phyloP scores from a whole-genome alignment of 495 filamentous ascomycete species.

The Penicillium simplicissimum region DNA sequence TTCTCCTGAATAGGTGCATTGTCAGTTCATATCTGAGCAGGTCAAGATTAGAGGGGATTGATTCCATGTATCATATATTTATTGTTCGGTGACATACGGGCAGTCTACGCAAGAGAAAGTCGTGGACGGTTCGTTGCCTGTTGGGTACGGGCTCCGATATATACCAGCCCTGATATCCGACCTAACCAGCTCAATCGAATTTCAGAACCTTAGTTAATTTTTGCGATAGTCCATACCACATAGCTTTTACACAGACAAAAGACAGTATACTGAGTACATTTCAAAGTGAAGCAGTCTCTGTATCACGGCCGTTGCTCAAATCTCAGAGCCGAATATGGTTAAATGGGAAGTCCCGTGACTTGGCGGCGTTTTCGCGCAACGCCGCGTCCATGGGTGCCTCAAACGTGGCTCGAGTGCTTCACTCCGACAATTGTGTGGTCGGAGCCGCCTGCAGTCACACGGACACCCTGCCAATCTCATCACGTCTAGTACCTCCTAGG shows the following conservation, averaged over 20 bases:
- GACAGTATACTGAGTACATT: background rate
- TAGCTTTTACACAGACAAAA: background rate
- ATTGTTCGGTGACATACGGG: too few species aligned
- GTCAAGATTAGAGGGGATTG: too few species aligned
- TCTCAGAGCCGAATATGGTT: conserved; percentile 1
- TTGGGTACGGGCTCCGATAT: too few species aligned
- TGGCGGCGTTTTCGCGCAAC: conserved; percentile 39
- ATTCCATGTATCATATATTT: too few species aligned
- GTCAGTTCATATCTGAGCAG: too few species aligned
- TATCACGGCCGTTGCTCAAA: background rate
- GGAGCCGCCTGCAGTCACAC: conserved; percentile 5
- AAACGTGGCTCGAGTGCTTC: conserved; percentile 9
- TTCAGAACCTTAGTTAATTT: too few species aligned
- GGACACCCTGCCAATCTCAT: background rate
- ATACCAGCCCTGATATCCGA: too few species aligned
- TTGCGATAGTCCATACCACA: too few species aligned
- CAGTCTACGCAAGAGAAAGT: too few species aligned
- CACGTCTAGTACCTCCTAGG: background rate
- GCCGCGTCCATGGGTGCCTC: conserved; percentile 26
- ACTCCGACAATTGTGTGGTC: conserved; percentile 2
- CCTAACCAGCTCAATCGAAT: too few species aligned
- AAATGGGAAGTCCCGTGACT: conserved; percentile 35
- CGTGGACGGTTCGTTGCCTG: too few species aligned
- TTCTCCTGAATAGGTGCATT: background rate
- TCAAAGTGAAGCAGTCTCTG: background rate